Evolutionary conservation across 805 yeast species (phyloP).

Genomic region (Starmerella tilneyi): DNA sequence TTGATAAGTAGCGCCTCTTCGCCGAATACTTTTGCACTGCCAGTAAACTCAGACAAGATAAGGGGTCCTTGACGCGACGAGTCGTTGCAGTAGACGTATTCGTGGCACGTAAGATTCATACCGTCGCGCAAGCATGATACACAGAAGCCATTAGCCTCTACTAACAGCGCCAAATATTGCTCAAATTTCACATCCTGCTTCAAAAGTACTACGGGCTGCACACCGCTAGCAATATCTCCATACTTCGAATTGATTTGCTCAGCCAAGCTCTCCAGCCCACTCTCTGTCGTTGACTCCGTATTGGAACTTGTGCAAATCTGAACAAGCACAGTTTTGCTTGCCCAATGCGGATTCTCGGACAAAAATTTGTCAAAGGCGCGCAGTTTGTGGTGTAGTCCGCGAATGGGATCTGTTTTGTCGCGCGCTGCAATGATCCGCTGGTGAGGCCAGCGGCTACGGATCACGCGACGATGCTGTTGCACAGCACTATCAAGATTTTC

Average conservation of each 20-base stretch:
- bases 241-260: slow-evolving; percentile 71
- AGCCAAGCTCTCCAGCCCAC: slow-evolving; percentile 62
- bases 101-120: slow-evolving; percentile 93
- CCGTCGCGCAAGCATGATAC: slow-evolving; percentile 94
- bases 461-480: slow-evolving; percentile 39
- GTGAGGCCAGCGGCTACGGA: slow-evolving; percentile 66
- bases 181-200: slow-evolving; percentile 83
- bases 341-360: slow-evolving; percentile 56
- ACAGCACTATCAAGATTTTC: slow-evolving; percentile 36
- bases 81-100: slow-evolving; percentile 66
- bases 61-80: slow-evolving; percentile 49
- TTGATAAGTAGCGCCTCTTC: slow-evolving; percentile 66
- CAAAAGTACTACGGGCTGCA: slow-evolving; percentile 76
- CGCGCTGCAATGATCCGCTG: slow-evolving; percentile 70
- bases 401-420: slow-evolving; percentile 75
- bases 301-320: slow-evolving; percentile 54
- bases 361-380: slow-evolving; percentile 77
- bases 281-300: slow-evolving; percentile 15
- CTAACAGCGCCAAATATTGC: slow-evolving; percentile 75
- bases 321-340: slow-evolving; percentile 61
- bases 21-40: slow-evolving; percentile 70
- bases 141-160: slow-evolving; percentile 78
- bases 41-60: slow-evolving; percentile 85
- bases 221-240: slow-evolving; percentile 54
- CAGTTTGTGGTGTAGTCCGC: slow-evolving; percentile 82